These are phyloP conservation scores for Carex littledalei DNA, from an alignment of 176 grass and related monocot genomes.

Conservation along the genomic window DNA sequence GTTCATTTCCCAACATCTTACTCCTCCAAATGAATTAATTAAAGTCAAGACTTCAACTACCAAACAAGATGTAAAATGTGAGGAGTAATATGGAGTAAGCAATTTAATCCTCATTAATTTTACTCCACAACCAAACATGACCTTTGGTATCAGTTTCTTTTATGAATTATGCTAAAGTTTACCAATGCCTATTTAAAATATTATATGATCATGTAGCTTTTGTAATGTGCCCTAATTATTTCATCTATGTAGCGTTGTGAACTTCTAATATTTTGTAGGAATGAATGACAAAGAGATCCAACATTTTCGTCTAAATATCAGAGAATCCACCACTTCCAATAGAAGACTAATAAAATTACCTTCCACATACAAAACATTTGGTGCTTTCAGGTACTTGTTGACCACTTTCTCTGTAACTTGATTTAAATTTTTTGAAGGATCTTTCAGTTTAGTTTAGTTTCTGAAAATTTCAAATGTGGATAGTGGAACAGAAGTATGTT, in stretches of 20 bases:
- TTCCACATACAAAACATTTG: conserved; percentile 11
- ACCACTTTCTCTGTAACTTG: background rate
- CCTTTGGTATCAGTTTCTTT: background rate
- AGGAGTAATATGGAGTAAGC: no score
- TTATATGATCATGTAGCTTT: background rate
- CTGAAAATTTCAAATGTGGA: background rate
- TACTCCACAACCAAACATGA: no score
- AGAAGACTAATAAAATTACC: conserved; percentile 15
- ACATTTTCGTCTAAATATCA: conserved; percentile 10
- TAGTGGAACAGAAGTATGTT: conserved; percentile 22
- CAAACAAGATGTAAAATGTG: no score
- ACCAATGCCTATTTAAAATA: background rate
- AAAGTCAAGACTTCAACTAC: no score
- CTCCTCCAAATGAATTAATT: no score
- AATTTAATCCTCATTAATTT: no score
- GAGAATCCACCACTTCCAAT: background rate
- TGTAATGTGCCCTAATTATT: background rate
- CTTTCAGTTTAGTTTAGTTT: background rate
- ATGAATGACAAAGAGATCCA: conserved; percentile 23
- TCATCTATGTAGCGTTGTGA: background rate
- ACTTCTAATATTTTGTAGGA: background rate
- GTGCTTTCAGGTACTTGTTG: background rate
- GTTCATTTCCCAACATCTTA: no score
- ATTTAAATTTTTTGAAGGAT: background rate
- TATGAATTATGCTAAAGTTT: background rate